phyloP scores from a whole-genome alignment of 1,139 yeast genomes.

The Scheffersomyces illinoinensis region DNA sequence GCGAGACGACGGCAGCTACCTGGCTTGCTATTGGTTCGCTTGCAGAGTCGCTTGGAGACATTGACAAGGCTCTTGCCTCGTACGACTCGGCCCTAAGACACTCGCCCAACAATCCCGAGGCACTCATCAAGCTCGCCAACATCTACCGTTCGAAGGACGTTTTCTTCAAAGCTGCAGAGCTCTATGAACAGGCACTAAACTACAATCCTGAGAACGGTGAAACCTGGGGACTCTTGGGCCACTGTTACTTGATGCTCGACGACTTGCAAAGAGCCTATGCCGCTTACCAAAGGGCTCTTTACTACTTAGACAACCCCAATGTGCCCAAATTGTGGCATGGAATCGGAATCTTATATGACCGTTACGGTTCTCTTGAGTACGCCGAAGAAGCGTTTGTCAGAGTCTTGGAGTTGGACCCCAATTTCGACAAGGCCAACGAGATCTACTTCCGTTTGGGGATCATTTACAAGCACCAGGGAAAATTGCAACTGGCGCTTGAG shows the following conservation, averaged over 20 bases:
- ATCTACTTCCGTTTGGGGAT: slow-evolving; percentile 96
- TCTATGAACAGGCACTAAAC: slow-evolving; percentile 82
- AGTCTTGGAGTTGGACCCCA: slow-evolving; percentile 92
- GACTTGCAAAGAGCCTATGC: slow-evolving; percentile 94
- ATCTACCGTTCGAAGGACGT: slow-evolving; percentile 86
- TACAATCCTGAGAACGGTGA: slow-evolving; percentile 89
- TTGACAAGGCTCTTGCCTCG: slow-evolving; percentile 84
- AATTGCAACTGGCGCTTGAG: slow-evolving; percentile 82
- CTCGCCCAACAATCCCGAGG: slow-evolving; percentile 82
- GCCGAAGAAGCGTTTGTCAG: slow-evolving; percentile 98
- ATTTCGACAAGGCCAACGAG: slow-evolving; percentile 94
- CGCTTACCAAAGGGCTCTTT: slow-evolving; percentile 93
- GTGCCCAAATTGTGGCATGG: slow-evolving; percentile 99
- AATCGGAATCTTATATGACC: slow-evolving; percentile 90
- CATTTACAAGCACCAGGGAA: slow-evolving; percentile 92
- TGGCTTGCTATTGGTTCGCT: slow-evolving; percentile 92
- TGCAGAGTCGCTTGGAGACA: slow-evolving; percentile 88
- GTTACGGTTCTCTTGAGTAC: slow-evolving; percentile 93
- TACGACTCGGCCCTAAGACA: slow-evolving; percentile 90
- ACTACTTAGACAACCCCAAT: slow-evolving; percentile 87
- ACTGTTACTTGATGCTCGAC: slow-evolving; percentile 94
- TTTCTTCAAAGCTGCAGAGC: slow-evolving; percentile 90
- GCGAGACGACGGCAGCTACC: slow-evolving; percentile 82
- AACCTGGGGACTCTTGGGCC: slow-evolving; percentile 96
- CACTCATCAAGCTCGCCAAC: slow-evolving; percentile 83